Conservation (phyloP, 805 yeast genomes). For the Saturnispora quitensis region DNA sequence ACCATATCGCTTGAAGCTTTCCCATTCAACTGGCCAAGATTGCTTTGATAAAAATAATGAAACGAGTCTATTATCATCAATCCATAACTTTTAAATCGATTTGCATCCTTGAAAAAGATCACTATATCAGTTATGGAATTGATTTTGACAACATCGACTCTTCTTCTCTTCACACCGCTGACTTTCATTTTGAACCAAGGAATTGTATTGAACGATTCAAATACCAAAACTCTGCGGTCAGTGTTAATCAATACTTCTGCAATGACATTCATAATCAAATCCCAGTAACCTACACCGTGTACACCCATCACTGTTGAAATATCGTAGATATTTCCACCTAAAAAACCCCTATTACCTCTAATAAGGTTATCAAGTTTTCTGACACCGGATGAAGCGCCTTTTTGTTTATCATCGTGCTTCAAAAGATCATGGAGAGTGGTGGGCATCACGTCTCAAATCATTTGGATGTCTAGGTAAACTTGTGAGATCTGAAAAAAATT, state of each 20-base stretch:
- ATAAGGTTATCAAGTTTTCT: constrained; percentile 15
- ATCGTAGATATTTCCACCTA: constrained; percentile 21
- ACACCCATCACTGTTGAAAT: constrained; percentile 21
- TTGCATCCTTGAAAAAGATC: constrained; percentile 13
- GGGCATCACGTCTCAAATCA: background rate
- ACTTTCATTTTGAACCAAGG: constrained; percentile 22
- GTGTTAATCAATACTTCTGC: background rate
- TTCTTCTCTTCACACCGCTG: background rate
- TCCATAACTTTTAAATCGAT: constrained; percentile 14
- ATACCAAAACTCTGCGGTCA: constrained; percentile 10
- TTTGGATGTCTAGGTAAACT: background rate
- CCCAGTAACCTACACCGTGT: constrained; percentile 22
- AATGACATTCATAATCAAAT: constrained; percentile 13
- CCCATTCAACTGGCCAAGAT: constrained; percentile 8
- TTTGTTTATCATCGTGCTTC: background rate
- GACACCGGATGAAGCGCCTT: constrained; percentile 15
- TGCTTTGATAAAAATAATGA: constrained; percentile 17
- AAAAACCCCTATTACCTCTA: constrained; percentile 18
- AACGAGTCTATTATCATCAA: constrained; percentile 24
- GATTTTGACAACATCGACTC: constrained; percentile 14
- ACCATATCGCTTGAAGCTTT: constrained; percentile 9
- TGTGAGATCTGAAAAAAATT: background rate
- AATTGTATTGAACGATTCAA: constrained; percentile 14
- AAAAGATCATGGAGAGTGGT: background rate
- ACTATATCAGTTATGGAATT: constrained; percentile 18